A percentile compares a stretch with the other conserved stretches of the same genome.
These are phyloP conservation scores for Phyllostachys edulis DNA, from an alignment of 176 grass and related monocot species.

Conservation along the genomic window DNA sequence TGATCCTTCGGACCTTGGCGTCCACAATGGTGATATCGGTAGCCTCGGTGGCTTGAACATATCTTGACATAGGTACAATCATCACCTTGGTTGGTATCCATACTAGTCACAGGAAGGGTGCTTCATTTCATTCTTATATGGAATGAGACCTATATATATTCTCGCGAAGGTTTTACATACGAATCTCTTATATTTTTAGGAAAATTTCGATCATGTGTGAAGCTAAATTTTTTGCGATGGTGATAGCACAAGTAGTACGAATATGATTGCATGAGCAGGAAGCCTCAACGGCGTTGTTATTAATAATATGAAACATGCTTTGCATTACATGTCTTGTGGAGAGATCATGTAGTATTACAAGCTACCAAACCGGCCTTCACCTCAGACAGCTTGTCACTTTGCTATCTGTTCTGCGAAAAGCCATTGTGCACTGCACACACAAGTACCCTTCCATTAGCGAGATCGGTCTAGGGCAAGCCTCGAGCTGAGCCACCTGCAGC, in stretches of 20 bases:
- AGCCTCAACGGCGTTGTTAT: slow-evolving; percentile 18
- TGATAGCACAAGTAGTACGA: neutral
- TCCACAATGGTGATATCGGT: neutral
- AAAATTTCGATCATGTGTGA: neutral
- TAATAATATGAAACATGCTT: neutral
- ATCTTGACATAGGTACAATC: neutral
- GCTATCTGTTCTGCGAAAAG: slow-evolving; percentile 1
- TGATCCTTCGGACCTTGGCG: neutral
- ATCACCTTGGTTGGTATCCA: neutral
- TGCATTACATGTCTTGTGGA: neutral
- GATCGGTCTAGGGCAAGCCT: slow-evolving; percentile 55
- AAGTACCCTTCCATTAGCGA: slow-evolving; percentile 32
- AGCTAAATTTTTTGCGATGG: neutral
- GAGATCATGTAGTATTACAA: slow-evolving; percentile 25
- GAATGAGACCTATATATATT: too few relatives aligned
- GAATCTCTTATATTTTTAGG: neutral
- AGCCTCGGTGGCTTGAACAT: neutral
- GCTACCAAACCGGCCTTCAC: neutral
- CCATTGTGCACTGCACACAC: neutral
- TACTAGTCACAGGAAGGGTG: neutral
- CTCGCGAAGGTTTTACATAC: neutral
- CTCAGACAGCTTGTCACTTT: neutral
- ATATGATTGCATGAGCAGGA: neutral
- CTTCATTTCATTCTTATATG: neutral
- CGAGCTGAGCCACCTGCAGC: slow-evolving; percentile 65